Conservation (phyloP, 164 flowering plant species). For the Euptelea pleiosperma region DNA sequence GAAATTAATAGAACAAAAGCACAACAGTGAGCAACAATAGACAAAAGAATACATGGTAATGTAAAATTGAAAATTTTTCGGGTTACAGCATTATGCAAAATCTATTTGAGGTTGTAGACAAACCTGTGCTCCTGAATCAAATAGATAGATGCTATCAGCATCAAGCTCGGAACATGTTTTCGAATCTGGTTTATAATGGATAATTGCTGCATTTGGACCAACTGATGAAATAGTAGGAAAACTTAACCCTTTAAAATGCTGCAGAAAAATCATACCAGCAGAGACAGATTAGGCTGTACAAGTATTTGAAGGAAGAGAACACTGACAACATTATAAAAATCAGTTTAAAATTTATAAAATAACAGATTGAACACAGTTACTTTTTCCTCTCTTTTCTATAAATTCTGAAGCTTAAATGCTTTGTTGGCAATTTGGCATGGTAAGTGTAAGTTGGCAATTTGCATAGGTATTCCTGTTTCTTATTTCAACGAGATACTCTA, state of each 20-base stretch:
- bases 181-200: conserved; percentile 74
- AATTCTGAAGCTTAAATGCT: too few species aligned
- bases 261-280: conserved; percentile 30
- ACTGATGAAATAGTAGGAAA: conserved; percentile 97
- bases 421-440: too few species aligned
- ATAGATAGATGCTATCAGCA: conserved; percentile 75
- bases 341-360: too few species aligned
- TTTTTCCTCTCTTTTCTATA: too few species aligned
- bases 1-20: neutral
- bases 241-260: conserved; percentile 93
- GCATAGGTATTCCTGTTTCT: too few species aligned
- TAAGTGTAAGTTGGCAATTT: too few species aligned
- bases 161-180: conserved; percentile 83
- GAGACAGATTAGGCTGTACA: neutral
- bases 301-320: neutral
- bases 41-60: too few species aligned
- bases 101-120: conserved; percentile 11
- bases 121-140: conserved; percentile 99
- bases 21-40: conserved; percentile 9
- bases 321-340: neutral
- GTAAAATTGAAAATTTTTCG: neutral
- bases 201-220: conserved; percentile 94
- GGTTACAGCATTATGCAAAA: neutral
- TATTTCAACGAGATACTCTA: too few species aligned
- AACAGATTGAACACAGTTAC: too few species aligned